Percentiles rank a stretch among this genome's conserved stretches.
Conservation (phyloP, 176 grass and related monocot genomes). For the Oryza brachyantha region DNA sequence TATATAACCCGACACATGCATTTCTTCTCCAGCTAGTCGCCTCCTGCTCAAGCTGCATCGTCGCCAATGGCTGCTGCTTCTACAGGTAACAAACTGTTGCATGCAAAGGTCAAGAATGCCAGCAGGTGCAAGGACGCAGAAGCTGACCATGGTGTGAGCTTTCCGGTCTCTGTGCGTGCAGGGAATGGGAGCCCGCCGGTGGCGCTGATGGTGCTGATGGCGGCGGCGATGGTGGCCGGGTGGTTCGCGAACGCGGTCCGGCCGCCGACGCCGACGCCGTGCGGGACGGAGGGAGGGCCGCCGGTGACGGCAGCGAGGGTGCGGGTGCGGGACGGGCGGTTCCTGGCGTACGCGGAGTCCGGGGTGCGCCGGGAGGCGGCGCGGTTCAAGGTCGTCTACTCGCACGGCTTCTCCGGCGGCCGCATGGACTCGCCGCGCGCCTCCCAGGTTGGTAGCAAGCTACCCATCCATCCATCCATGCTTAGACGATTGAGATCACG, state of each 20-base stretch:
- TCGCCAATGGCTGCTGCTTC: constrained; percentile 29
- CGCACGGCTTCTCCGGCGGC: constrained; percentile 79
- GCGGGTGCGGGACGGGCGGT: constrained; percentile 62
- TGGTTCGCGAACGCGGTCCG: constrained; percentile 47
- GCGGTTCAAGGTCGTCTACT: constrained; percentile 79
- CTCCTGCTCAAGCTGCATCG: neutral
- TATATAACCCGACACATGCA: neutral
- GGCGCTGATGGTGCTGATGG: constrained; percentile 29
- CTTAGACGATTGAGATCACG: neutral
- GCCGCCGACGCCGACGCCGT: constrained; percentile 46
- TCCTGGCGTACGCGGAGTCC: constrained; percentile 75
- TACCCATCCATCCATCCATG: neutral
- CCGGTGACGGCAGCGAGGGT: constrained; percentile 65
- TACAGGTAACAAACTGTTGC: neutral
- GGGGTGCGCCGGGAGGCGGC: constrained; percentile 55
- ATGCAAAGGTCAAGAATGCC: neutral
- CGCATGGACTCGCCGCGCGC: constrained; percentile 60
- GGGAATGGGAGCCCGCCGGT: constrained; percentile 30
- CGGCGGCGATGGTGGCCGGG: constrained; percentile 15
- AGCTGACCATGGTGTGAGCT: neutral
- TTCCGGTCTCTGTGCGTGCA: neutral
- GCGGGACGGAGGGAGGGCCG: constrained; percentile 57
- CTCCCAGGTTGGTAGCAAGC: constrained; percentile 46
- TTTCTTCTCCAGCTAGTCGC: neutral
- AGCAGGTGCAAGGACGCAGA: neutral